Percentiles rank a stretch among this genome's conserved stretches.
phyloP scores from a whole-genome alignment of 2,329 filamentous ascomycete genomes.

The Penicillium sp. region DNA sequence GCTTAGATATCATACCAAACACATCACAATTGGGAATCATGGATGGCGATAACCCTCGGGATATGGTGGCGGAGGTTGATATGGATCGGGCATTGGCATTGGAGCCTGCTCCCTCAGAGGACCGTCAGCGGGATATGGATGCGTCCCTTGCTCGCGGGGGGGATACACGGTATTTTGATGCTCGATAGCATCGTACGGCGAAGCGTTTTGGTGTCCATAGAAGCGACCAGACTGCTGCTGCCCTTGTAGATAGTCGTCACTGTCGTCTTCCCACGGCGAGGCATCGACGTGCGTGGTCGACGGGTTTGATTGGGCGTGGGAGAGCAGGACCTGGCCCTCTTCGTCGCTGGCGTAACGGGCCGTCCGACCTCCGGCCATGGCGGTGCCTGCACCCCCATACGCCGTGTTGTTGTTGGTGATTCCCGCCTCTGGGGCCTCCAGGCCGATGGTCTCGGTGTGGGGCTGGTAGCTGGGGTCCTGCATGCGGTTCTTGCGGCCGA shows the following conservation, averaged over 20 bases:
- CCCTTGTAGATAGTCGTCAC: slow-evolving; percentile 21
- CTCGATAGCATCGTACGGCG: slow-evolving; percentile 20
- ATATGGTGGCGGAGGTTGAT: slow-evolving; percentile 30
- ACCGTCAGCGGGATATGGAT: slow-evolving; percentile 25
- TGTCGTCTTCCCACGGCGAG: slow-evolving; percentile 24
- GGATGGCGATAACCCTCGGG: slow-evolving; percentile 23
- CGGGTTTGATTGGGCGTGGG: slow-evolving; percentile 42
- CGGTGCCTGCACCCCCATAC: slow-evolving; percentile 30
- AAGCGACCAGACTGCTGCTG: slow-evolving; percentile 18
- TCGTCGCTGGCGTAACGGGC: slow-evolving; percentile 34
- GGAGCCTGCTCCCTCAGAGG: slow-evolving; percentile 33
- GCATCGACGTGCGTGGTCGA: slow-evolving; percentile 23
- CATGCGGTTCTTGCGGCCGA: slow-evolving; percentile 62
- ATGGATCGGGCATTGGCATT: slow-evolving; percentile 36
- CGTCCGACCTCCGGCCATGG: slow-evolving; percentile 24
- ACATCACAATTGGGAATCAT: slow-evolving; percentile 14
- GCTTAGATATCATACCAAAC: background rate
- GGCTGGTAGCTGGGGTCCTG: slow-evolving; percentile 44
- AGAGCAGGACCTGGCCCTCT: slow-evolving; percentile 43
- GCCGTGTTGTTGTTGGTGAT: slow-evolving; percentile 25
- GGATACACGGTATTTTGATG: slow-evolving; percentile 13
- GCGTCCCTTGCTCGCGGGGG: slow-evolving; percentile 4
- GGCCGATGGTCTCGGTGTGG: slow-evolving; percentile 31
- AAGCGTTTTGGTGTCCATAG: slow-evolving; percentile 12
- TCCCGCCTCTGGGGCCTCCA: slow-evolving; percentile 26